Conservation (phyloP, 2,329 filamentous ascomycete genomes). For the Cladobotryum mycophilum region DNA sequence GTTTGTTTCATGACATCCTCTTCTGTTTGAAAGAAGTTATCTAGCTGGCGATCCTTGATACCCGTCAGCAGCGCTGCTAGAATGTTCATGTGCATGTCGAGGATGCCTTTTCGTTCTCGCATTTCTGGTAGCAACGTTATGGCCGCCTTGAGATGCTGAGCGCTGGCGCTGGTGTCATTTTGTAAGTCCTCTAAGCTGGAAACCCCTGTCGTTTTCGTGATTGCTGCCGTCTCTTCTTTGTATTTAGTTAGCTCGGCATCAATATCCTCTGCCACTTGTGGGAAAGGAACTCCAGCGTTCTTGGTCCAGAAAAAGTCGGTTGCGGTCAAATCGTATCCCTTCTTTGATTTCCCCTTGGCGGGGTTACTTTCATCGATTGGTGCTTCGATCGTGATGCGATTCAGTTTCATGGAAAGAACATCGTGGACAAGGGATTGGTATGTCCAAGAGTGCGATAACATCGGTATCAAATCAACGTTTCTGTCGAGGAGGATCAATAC, state of each 20-base stretch:
- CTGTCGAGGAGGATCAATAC: slow-evolving; percentile 91
- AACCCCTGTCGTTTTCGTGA: slow-evolving; percentile 92
- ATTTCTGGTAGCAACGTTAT: slow-evolving; percentile 90
- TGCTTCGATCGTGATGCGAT: slow-evolving; percentile 87
- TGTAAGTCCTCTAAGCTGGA: slow-evolving; percentile 89
- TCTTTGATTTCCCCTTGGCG: slow-evolving; percentile 70
- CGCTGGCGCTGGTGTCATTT: slow-evolving; percentile 80
- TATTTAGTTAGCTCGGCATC: slow-evolving; percentile 90
- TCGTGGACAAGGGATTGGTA: slow-evolving; percentile 78
- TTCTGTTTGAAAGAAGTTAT: slow-evolving; percentile 94
- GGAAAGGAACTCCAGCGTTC: slow-evolving; percentile 86
- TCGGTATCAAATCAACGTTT: slow-evolving; percentile 91
- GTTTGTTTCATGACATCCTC: slow-evolving; percentile 88
- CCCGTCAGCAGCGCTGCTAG: slow-evolving; percentile 68
- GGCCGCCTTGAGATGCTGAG: slow-evolving; percentile 90
- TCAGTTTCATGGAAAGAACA: slow-evolving; percentile 57
- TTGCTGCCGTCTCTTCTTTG: slow-evolving; percentile 88
- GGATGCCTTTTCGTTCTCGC: slow-evolving; percentile 80
- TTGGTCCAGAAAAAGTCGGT: slow-evolving; percentile 96
- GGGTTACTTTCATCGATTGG: slow-evolving; percentile 72
- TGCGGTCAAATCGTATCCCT: slow-evolving; percentile 80
- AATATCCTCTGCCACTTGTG: slow-evolving; percentile 93
- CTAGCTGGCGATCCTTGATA: slow-evolving; percentile 90
- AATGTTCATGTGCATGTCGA: slow-evolving; percentile 99
- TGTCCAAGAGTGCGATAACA: slow-evolving; percentile 89